Conservation (phyloP, 2,329 filamentous ascomycete genomes). For the Sporothrix globosa region DNA sequence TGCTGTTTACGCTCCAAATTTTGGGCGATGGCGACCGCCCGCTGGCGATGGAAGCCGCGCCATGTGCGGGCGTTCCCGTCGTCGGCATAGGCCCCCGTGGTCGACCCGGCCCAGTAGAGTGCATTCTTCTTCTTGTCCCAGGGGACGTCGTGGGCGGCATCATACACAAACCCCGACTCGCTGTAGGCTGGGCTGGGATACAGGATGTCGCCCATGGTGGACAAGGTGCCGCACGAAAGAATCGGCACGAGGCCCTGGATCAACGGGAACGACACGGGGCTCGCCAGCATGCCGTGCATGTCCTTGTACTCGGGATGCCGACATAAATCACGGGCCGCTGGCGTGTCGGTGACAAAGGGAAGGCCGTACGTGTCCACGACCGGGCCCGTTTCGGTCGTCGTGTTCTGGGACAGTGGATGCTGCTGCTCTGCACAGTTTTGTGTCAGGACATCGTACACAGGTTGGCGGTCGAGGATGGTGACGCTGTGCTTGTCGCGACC, state of each 20-base stretch:
- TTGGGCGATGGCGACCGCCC: constrained; percentile 48
- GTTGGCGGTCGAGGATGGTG: not conserved
- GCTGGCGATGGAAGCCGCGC: constrained; percentile 53
- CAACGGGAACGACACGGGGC: constrained; percentile 49
- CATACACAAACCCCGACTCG: constrained; percentile 49
- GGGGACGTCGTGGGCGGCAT: constrained; percentile 45
- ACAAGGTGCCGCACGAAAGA: constrained; percentile 50
- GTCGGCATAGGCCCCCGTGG: constrained; percentile 52
- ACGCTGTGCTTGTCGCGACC: not conserved
- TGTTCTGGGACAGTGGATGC: not conserved
- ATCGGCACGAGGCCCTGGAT: constrained; percentile 51
- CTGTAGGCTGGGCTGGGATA: constrained; percentile 57
- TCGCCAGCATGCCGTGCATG: constrained; percentile 52
- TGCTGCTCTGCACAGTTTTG: not conserved
- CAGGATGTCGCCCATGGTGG: constrained; percentile 57
- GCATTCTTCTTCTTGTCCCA: constrained; percentile 56
- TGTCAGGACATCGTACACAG: constrained; percentile 15
- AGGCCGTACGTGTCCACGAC: constrained; percentile 39
- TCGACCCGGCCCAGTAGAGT: constrained; percentile 62
- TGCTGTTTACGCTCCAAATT: constrained; percentile 40
- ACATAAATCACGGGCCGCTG: constrained; percentile 47
- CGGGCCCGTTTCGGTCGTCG: not conserved
- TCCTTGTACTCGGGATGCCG: constrained; percentile 49
- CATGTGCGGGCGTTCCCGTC: constrained; percentile 41
- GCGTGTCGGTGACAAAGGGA: constrained; percentile 45